These are phyloP conservation scores for Trametes cinnabarina DNA, from an alignment of 768 basidiomycete species.

Conservation along the genomic window DNA sequence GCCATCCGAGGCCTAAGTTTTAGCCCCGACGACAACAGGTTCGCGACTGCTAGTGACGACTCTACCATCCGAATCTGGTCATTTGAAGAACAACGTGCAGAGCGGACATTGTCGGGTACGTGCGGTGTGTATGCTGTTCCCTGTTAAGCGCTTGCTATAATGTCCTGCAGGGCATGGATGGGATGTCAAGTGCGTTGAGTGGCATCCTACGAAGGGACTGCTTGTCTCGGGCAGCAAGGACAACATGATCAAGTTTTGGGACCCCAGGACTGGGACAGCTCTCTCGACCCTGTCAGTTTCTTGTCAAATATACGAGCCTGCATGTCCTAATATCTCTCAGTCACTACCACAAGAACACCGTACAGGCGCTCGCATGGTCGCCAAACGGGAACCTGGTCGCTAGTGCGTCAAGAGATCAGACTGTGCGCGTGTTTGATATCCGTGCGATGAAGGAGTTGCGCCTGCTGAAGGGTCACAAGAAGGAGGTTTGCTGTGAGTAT, in stretches of 20 bases:
- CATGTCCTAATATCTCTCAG: slow-evolving; percentile 39
- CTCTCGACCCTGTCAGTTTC: slow-evolving; percentile 80
- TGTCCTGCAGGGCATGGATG: slow-evolving; percentile 83
- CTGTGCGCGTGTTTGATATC: slow-evolving; percentile 95
- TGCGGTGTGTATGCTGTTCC: background rate
- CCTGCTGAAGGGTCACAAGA: slow-evolving; percentile 92
- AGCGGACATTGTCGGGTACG: slow-evolving; percentile 79
- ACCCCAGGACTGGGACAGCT: slow-evolving; percentile 88
- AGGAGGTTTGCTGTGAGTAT: slow-evolving; percentile 92
- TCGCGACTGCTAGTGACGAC: slow-evolving; percentile 96
- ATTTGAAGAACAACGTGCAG: slow-evolving; percentile 88
- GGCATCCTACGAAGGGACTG: slow-evolving; percentile 97
- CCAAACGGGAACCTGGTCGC: slow-evolving; percentile 93
- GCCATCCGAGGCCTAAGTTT: slow-evolving; percentile 90
- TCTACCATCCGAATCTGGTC: slow-evolving; percentile 94
- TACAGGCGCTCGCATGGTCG: slow-evolving; percentile 91
- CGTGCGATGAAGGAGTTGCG: slow-evolving; percentile 96
- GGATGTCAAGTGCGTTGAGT: slow-evolving; percentile 98
- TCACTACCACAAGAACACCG: slow-evolving; percentile 95
- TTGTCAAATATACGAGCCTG: background rate
- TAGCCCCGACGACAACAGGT: slow-evolving; percentile 86
- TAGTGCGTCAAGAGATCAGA: slow-evolving; percentile 92
- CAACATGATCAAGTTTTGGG: slow-evolving; percentile 99
- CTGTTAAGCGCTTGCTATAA: background rate
- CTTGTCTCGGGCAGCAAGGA: slow-evolving; percentile 96